Evolutionary conservation across 2,329 filamentous ascomycete species (phyloP).

Genomic region (Aspergillus oerlinghausenensis): DNA sequence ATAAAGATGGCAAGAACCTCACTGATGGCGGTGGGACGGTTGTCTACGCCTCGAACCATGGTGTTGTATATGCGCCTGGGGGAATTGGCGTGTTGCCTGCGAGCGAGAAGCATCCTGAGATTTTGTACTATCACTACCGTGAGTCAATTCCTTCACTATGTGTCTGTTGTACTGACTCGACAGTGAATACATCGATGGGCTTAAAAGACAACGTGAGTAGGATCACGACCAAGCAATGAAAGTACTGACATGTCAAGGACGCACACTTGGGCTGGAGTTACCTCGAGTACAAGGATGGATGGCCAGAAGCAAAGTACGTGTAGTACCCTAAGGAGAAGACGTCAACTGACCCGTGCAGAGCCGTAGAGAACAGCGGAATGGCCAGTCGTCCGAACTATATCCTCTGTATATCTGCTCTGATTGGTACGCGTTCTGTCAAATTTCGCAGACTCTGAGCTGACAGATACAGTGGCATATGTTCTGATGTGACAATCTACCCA

Average conservation of each 20-base stretch:
- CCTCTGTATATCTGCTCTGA: constrained; percentile 4
- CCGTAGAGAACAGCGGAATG: constrained; percentile 3
- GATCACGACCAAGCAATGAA: neutral
- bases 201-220: constrained; percentile 24
- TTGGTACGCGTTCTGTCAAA: neutral
- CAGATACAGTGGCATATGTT: neutral
- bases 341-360: constrained; percentile 1
- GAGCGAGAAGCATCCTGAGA: constrained; percentile 22
- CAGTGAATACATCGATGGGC: constrained; percentile 31
- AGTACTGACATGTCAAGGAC: constrained; percentile 19
- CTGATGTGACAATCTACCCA: neutral
- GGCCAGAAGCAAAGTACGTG: constrained; percentile 26
- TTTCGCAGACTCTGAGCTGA: constrained; percentile 14
- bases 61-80: constrained; percentile 36
- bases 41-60: constrained; percentile 37
- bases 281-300: constrained; percentile 34
- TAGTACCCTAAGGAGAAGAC: too few species aligned
- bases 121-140: constrained; percentile 40
- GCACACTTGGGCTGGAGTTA: constrained; percentile 36
- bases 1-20: constrained; percentile 24
- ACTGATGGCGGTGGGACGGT: constrained; percentile 30
- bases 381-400: neutral
- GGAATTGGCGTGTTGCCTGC: constrained; percentile 31
- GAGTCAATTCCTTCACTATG: constrained; percentile 3
- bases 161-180: neutral